Conservation (phyloP, 2,329 filamentous ascomycete genomes). For the Sclerotinia sclerotiorum region DNA sequence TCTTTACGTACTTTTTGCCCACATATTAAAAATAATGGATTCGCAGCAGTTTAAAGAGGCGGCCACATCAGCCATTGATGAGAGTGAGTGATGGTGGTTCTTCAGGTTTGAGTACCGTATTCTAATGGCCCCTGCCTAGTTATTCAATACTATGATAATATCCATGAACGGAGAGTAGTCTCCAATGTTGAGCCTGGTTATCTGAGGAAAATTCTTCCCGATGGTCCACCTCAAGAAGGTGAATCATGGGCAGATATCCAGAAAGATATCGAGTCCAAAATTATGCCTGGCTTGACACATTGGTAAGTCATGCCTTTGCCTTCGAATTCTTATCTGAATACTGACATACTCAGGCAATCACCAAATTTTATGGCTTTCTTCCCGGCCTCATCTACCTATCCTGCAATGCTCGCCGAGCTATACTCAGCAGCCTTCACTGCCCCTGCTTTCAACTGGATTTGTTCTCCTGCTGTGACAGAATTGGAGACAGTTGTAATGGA, state of each 20-base stretch:
- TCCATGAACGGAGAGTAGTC: constrained; percentile 69
- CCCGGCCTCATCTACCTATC: constrained; percentile 77
- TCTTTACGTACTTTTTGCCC: background rate
- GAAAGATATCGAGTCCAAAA: constrained; percentile 78
- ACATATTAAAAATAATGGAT: constrained; percentile 60
- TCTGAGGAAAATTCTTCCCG: constrained; percentile 74
- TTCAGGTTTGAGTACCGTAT: background rate
- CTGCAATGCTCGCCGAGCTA: constrained; percentile 86
- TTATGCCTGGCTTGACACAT: constrained; percentile 89
- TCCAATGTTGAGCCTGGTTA: constrained; percentile 83
- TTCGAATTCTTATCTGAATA: background rate
- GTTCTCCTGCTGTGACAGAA: constrained; percentile 87
- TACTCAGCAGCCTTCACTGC: constrained; percentile 87
- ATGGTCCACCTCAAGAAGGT: constrained; percentile 60
- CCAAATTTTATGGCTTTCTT: constrained; percentile 98
- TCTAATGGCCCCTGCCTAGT: constrained; percentile 52
- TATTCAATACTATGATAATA: constrained; percentile 76
- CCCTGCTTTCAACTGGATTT: constrained; percentile 96
- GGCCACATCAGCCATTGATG: constrained; percentile 75
- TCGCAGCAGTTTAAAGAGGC: constrained; percentile 74
- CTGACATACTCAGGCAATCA: constrained; percentile 58
- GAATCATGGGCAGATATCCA: constrained; percentile 79
- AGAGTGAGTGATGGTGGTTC: constrained; percentile 58
- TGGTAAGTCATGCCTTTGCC: constrained; percentile 52
- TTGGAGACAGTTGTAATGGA: constrained; percentile 91